Evolutionary conservation across 495 filamentous ascomycete genomes (phyloP).

Genomic region (Hypoxylon rickii): DNA sequence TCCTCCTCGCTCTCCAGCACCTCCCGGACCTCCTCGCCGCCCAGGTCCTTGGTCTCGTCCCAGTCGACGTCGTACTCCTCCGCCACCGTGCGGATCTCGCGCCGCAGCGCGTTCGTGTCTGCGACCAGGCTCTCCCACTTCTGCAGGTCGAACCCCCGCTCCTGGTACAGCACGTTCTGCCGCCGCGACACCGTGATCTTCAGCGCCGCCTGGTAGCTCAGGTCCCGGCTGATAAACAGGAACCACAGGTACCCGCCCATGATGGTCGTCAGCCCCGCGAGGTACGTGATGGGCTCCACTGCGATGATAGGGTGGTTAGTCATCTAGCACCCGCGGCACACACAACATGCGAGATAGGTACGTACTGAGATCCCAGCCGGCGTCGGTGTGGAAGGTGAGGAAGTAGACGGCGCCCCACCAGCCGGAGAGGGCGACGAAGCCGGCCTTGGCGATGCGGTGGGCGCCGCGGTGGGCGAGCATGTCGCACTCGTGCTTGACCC

Average conservation of each 20-base stretch:
- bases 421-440: conserved; percentile 67
- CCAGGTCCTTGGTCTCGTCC: conserved; percentile 81
- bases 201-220: conserved; percentile 81
- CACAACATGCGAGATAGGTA: too few relatives aligned
- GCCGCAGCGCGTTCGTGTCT: conserved; percentile 76
- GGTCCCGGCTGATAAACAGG: conserved; percentile 87
- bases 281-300: conserved; percentile 91
- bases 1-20: conserved; percentile 67
- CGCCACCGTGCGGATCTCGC: conserved; percentile 81
- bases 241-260: conserved; percentile 95
- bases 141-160: conserved; percentile 71
- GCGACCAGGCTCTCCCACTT: conserved; percentile 81
- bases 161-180: conserved; percentile 76
- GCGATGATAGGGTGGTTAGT: too few relatives aligned
- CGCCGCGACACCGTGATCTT: conserved; percentile 81
- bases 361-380: conserved; percentile 90
- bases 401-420: conserved; percentile 86
- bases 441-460: conserved; percentile 77
- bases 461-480: conserved; percentile 72
- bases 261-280: conserved; percentile 78
- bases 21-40: conserved; percentile 72
- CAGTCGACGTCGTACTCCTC: conserved; percentile 93
- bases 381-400: conserved; percentile 75
- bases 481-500: conserved; percentile 84
- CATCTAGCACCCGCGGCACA: too few relatives aligned